Conservation (phyloP, 2,329 filamentous ascomycete genomes). For the Ramularia collo-cygni region DNA sequence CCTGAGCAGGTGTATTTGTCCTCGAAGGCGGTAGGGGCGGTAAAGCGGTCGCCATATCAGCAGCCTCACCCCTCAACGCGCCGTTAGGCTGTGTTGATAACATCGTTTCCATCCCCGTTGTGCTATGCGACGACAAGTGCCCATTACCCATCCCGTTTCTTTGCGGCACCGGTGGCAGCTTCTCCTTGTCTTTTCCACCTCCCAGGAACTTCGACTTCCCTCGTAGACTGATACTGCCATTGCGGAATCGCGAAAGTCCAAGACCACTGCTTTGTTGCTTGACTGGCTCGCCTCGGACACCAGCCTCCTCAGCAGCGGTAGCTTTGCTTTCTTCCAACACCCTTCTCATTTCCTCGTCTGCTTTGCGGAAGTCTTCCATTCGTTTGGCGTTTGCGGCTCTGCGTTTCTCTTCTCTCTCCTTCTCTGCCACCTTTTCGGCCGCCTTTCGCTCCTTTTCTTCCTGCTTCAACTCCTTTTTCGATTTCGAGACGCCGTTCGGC, state of each 20-base stretch:
- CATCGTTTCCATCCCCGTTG: background rate
- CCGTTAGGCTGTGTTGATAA: background rate
- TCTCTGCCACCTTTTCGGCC: constrained; percentile 52
- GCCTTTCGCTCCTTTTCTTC: constrained; percentile 54
- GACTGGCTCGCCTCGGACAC: constrained; percentile 19
- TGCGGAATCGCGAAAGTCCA: constrained; percentile 58
- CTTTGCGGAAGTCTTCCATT: constrained; percentile 50
- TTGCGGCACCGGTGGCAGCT: constrained; percentile 19
- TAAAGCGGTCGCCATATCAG: constrained; percentile 8
- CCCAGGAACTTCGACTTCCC: constrained; percentile 43
- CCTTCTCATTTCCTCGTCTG: constrained; percentile 57
- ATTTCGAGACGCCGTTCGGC: constrained; percentile 47
- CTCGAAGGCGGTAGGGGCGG: background rate
- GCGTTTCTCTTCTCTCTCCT: constrained; percentile 35
- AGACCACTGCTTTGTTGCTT: constrained; percentile 16
- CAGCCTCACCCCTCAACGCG: constrained; percentile 1
- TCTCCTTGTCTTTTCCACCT: constrained; percentile 37
- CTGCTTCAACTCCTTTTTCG: constrained; percentile 59
- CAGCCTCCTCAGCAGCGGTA: constrained; percentile 51
- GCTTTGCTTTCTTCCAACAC: constrained; percentile 62
- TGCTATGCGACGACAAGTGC: background rate
- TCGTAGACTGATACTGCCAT: constrained; percentile 68
- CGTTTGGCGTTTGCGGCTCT: constrained; percentile 35
- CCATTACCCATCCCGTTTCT: background rate
- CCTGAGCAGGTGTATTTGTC: constrained; percentile 3